phyloP scores from a whole-genome alignment of 257 asterid species.

The Plantago elongata region DNA sequence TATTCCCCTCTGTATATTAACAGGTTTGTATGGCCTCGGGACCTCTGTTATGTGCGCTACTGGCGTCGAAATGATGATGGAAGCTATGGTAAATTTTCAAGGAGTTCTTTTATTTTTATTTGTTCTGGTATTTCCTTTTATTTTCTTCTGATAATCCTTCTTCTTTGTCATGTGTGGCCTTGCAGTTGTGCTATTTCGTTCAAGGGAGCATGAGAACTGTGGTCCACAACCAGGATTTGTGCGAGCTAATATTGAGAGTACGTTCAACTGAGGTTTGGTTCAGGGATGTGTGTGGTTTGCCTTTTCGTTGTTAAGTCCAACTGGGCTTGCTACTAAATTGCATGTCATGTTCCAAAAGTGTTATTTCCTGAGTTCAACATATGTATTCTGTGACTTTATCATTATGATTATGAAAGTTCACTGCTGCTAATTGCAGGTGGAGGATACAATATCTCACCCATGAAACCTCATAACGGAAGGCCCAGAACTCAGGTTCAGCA shows the following conservation, averaged over 20 bases:
- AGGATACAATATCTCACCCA: constrained; percentile 86
- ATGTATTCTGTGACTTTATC: too few species aligned
- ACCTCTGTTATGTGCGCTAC: constrained; percentile 92
- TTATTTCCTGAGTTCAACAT: not conserved
- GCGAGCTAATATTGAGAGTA: constrained; percentile 93
- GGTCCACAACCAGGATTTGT: constrained; percentile 91
- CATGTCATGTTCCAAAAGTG: constrained; percentile 7
- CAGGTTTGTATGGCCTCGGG: constrained; percentile 98
- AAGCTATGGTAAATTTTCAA: constrained; percentile 65
- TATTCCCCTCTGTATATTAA: constrained; percentile 20
- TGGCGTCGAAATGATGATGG: constrained; percentile 99
- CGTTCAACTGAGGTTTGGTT: constrained; percentile 17
- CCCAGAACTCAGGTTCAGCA: constrained; percentile 97
- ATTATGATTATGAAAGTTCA: constrained; percentile 19
- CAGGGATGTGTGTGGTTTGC: constrained; percentile 2
- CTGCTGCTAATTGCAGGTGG: constrained; percentile 56
- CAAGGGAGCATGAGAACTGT: constrained; percentile 91
- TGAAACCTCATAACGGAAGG: constrained; percentile 76
- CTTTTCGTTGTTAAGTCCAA: not conserved
- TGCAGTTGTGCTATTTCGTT: constrained; percentile 91
- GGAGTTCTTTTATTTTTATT: constrained; percentile 4
- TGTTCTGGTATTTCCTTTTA: constrained; percentile 17
- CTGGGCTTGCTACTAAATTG: constrained; percentile 18
- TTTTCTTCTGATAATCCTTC: constrained; percentile 15
- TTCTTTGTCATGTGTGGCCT: constrained; percentile 21